Evolutionary conservation across 345 rosid genomes (phyloP).

Genomic region (Gossypium turneri): DNA sequence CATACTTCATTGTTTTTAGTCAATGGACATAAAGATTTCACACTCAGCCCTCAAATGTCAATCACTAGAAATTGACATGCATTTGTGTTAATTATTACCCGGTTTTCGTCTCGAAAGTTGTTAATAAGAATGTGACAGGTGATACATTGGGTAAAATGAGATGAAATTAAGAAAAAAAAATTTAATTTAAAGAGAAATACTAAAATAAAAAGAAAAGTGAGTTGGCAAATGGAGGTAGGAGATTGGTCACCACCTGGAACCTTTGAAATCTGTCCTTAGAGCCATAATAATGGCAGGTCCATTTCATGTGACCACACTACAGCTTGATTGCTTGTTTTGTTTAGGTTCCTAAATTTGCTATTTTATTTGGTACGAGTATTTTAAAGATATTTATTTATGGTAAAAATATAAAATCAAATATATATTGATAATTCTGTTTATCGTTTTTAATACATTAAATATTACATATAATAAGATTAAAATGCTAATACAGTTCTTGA

Average conservation of each 20-base stretch:
- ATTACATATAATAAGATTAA: neutral
- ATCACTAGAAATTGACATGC: neutral
- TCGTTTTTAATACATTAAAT: neutral
- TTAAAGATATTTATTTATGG: neutral
- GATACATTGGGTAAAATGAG: too few species aligned
- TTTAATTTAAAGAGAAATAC: too few species aligned
- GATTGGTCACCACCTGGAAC: neutral
- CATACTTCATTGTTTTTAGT: neutral
- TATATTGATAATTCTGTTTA: too few species aligned
- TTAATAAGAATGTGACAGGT: too few species aligned
- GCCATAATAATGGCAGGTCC: slow-evolving; percentile 15
- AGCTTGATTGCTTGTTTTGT: slow-evolving; percentile 5
- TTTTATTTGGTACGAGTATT: too few species aligned
- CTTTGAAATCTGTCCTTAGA: neutral
- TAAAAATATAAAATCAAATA: too few species aligned
- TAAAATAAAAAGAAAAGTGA: slow-evolving; percentile 14
- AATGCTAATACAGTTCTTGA: too few species aligned
- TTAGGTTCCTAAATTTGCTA: neutral
- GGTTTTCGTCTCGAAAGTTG: too few species aligned
- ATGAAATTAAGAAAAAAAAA: too few species aligned
- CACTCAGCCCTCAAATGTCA: too few species aligned
- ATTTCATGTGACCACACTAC: slow-evolving; percentile 11
- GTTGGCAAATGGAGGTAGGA: neutral
- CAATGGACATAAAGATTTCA: neutral
- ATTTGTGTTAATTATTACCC: neutral